Evolutionary conservation across 176 grass and related monocot species (phyloP).

Genomic region (Elymus sibiricus): DNA sequence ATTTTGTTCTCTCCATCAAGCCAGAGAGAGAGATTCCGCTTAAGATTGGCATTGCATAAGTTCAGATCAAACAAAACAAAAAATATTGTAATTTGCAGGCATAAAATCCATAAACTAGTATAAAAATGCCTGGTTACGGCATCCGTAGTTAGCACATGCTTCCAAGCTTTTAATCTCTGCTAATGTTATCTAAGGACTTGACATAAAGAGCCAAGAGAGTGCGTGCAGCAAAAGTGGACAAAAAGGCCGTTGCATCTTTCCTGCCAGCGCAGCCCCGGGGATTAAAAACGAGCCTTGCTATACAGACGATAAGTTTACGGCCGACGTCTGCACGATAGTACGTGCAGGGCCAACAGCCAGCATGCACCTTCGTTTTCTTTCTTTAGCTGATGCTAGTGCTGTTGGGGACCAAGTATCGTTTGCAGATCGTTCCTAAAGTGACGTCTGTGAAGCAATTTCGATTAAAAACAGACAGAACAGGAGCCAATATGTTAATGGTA

Average conservation of each 20-base stretch:
- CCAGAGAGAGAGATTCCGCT: neutral
- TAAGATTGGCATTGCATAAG: neutral
- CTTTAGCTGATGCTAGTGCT: no score
- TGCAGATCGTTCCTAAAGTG: no score
- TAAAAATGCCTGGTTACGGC: neutral
- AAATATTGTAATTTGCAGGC: neutral
- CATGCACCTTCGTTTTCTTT: no score
- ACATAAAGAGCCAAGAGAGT: conserved; percentile 27
- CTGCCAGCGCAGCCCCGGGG: conserved; percentile 11
- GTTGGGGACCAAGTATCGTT: no score
- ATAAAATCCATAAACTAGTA: neutral
- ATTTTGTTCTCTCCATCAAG: neutral
- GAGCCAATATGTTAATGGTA: neutral
- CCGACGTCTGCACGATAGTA: no score
- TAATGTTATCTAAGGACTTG: conserved; percentile 26
- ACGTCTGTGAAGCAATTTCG: no score
- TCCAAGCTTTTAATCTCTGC: conserved; percentile 8
- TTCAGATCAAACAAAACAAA: neutral
- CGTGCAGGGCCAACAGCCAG: no score
- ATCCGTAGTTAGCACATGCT: neutral
- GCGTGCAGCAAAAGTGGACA: conserved; percentile 16
- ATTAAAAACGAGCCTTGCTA: no score
- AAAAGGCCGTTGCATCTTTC: neutral
- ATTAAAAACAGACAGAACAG: neutral
- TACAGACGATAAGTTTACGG: no score